Evolutionary conservation across 2,329 filamentous ascomycete genomes (phyloP).

Genomic region (Ophiostoma sp.): DNA sequence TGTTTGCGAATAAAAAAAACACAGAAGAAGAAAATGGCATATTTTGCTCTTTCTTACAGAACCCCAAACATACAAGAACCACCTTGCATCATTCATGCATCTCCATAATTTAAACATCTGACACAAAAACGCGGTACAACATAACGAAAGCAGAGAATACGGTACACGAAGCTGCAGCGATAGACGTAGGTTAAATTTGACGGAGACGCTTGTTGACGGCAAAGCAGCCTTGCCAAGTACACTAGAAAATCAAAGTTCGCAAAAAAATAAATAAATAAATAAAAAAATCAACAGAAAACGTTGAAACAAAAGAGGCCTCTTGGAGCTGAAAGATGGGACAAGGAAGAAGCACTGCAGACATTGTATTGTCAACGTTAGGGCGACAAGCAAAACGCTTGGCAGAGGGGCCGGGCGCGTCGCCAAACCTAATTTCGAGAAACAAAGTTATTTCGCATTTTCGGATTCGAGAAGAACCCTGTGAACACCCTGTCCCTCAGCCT

Average conservation of each 20-base stretch:
- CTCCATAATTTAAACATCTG: conserved; percentile 9
- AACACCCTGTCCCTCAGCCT: neutral
- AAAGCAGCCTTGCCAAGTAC: neutral
- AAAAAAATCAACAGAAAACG: neutral
- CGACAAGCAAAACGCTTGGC: neutral
- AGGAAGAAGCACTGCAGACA: neutral
- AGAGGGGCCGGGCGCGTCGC: neutral
- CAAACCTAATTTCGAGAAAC: neutral
- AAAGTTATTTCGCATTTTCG: neutral
- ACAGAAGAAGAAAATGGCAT: no score
- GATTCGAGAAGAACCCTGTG: neutral
- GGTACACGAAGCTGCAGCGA: neutral
- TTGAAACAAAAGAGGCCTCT: neutral
- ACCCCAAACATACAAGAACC: no score
- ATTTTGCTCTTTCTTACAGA: no score
- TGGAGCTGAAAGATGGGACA: neutral
- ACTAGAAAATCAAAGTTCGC: neutral
- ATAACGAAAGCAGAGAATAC: neutral
- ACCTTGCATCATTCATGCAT: neutral
- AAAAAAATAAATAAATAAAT: no score
- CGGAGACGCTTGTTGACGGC: neutral
- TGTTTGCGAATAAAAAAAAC: no score
- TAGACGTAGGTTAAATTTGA: neutral
- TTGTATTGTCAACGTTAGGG: neutral
- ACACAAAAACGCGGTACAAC: neutral